Percentiles rank a stretch among this genome's conserved stretches.
These are phyloP conservation scores for Waltiozyma sp. DNA, from an alignment of 1,139 yeast genomes.

Conservation along the genomic window DNA sequence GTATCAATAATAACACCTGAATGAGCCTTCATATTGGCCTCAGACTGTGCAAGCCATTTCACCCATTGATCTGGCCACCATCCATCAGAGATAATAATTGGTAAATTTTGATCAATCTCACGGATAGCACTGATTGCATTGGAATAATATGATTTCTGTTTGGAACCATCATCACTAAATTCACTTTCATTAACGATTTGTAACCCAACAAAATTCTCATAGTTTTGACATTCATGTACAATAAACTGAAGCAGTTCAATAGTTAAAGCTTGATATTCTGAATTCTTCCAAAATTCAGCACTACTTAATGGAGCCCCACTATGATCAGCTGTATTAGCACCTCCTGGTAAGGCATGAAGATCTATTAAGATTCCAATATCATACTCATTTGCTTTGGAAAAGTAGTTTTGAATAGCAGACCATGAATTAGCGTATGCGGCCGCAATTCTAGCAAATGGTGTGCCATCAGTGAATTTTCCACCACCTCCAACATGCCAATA, in stretches of 20 bases:
- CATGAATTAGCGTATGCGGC: constrained; percentile 64
- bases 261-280: constrained; percentile 34
- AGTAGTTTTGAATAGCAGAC: constrained; percentile 32
- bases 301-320: constrained; percentile 55
- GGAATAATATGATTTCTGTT: constrained; percentile 53
- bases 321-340: constrained; percentile 80
- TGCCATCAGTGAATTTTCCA: constrained; percentile 41
- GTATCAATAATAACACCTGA: constrained; percentile 68
- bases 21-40: constrained; percentile 22
- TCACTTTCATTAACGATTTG: constrained; percentile 82
- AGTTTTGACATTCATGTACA: constrained; percentile 44
- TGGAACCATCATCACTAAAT: constrained; percentile 40
- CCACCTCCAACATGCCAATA: constrained; percentile 68
- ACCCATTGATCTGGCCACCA: constrained; percentile 87
- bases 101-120: constrained; percentile 41
- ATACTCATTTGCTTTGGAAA: constrained; percentile 20
- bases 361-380: constrained; percentile 73
- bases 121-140: constrained; percentile 57
- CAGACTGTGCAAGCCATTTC: constrained; percentile 46
- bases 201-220: constrained; percentile 67
- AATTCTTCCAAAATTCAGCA: constrained; percentile 55
- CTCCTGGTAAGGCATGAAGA: constrained; percentile 84
- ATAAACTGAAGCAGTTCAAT: constrained; percentile 45
- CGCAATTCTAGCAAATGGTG: constrained; percentile 47
- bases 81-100: constrained; percentile 81